Conservation (phyloP, 306 rosid species). For the Dalbergia cultrata region DNA sequence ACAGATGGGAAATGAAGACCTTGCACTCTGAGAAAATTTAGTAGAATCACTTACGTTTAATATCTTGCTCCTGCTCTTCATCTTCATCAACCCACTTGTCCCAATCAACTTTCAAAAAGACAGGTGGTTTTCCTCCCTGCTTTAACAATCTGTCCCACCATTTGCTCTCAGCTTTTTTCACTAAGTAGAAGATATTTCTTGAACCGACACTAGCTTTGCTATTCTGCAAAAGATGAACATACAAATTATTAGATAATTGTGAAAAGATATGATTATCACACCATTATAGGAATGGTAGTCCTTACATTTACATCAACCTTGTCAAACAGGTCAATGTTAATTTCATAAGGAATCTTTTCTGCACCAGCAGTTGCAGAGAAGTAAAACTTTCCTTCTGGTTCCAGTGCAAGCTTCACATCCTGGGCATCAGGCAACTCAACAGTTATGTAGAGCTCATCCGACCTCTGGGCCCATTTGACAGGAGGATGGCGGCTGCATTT, state of each 20-base stretch:
- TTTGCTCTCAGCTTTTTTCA: constrained; percentile 67
- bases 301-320: constrained; percentile 63
- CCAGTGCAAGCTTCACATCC: constrained; percentile 70
- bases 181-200: constrained; percentile 64
- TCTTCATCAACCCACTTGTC: constrained; percentile 88
- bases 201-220: constrained; percentile 63
- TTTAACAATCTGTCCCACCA: constrained; percentile 77
- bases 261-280: constrained; percentile 23
- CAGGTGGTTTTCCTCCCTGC: constrained; percentile 71
- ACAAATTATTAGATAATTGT: constrained; percentile 2
- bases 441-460: constrained; percentile 65
- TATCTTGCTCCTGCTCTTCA: constrained; percentile 60
- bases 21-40: constrained; percentile 30
- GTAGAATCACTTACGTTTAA: constrained; percentile 45
- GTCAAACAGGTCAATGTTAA: constrained; percentile 68
- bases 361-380: constrained; percentile 67
- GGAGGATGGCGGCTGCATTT: constrained; percentile 73
- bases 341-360: constrained; percentile 65
- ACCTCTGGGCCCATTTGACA: constrained; percentile 84
- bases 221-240: constrained; percentile 55
- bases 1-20: constrained; percentile 22
- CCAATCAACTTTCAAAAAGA: constrained; percentile 82
- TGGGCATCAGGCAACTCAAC: constrained; percentile 74
- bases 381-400: constrained; percentile 75
- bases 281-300: background rate